Evolutionary conservation across 2,329 filamentous ascomycete genomes (phyloP).

Genomic region (Colletotrichum nymphaeae): DNA sequence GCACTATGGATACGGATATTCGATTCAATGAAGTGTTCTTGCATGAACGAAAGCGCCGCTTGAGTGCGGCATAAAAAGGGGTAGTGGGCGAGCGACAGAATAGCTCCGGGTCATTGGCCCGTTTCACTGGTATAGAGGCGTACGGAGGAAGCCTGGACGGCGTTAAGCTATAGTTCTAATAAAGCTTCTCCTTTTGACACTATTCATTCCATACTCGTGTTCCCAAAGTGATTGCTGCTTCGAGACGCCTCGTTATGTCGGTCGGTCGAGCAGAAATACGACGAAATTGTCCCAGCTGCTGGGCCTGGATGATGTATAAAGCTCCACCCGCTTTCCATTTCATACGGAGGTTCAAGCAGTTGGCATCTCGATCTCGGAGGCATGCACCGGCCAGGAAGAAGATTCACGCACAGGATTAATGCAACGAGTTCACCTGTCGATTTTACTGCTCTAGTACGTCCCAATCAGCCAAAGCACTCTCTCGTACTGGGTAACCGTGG

Average conservation of each 20-base stretch:
- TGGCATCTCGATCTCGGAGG: not conserved
- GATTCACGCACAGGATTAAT: too few species aligned
- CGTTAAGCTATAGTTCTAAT: constrained; percentile 20
- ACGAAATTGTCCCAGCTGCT: not conserved
- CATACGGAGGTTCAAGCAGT: not conserved
- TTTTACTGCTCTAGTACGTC: too few species aligned
- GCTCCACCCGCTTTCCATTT: not conserved
- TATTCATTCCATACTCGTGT: not conserved
- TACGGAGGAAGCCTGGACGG: constrained; percentile 7
- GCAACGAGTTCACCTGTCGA: not conserved
- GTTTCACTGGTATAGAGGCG: not conserved
- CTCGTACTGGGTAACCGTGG: not conserved
- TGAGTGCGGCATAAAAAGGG: not conserved
- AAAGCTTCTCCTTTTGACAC: constrained; percentile 6
- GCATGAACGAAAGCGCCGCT: not conserved
- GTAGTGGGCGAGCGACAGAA: not conserved
- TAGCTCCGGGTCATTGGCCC: not conserved
- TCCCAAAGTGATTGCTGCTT: not conserved
- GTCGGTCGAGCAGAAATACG: not conserved
- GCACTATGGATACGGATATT: not conserved
- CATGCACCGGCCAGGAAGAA: too few species aligned
- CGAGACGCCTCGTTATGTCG: not conserved
- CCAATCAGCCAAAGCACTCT: not conserved
- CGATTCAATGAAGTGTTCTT: too few species aligned
- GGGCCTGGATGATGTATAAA: not conserved